Evolutionary conservation across 192 early-diverging fungal genomes (phyloP), one percentile per base, ranked within the genome.

Genomic region (Geranomyces variabilis): DNA sequence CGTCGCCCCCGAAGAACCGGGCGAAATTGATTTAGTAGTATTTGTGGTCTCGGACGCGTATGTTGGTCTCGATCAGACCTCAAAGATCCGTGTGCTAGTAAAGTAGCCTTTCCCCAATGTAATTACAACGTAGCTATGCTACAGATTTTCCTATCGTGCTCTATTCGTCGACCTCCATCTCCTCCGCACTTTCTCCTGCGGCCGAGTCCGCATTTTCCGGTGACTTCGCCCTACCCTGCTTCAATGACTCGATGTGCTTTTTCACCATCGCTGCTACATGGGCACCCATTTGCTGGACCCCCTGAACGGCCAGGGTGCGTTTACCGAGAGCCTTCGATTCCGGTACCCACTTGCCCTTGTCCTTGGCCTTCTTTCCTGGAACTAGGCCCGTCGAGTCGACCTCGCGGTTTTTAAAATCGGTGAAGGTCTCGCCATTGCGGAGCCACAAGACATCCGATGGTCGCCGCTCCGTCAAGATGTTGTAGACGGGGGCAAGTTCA

Each of bases 1-100:
- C 72, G 80, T 82, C 19, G 84, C 92, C 7, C 92, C 93, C 1
- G 79, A 88, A 33, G 70, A 77, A 10, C 77, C 69, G 24, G 93
- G 91, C 0, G 72, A 86, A 0, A 84, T 90, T 69, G 80, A 78
- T 15, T 86, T 83, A 70, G 75, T 63, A 28, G 62, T 96, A 22
- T 75, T 83, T 68, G 58, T 94, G 4, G 84, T 88, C 36, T 90
- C 88, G 71, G 94, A 96, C 75, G 93, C 88, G 0, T 94, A 96
- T 49, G 36, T 62, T n/a, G 83, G 83, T 10, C 53, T 85, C 31
- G 82, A 85, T 51, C 36, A 67, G 7, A 31, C 13, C 17, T 13
- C 48, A 12, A 69, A 49, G 26, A 29, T 75, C 21, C 53, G 66
- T 4, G 31, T 75, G 34, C 41, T 63, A 0, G 73, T 75, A 4